Evolutionary conservation across 116 monocot genomes (phyloP), one percentile per base, ranked within the genome.

Genomic region (Iris pallida): DNA sequence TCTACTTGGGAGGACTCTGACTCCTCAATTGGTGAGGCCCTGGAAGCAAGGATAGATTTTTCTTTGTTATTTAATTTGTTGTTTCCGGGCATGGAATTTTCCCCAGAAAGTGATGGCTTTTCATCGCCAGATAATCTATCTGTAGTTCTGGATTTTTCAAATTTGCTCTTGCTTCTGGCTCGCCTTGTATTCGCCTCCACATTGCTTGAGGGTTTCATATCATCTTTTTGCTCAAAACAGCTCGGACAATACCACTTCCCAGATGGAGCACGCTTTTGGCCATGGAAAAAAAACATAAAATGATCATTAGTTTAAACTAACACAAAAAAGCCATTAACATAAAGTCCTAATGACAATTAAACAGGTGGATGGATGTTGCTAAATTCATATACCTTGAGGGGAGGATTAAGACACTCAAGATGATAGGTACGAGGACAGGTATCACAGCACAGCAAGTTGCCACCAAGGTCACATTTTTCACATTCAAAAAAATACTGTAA

Each of bases 371-470:
- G 20, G 64, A 18, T 7, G 13, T 18, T 58, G 46, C 5, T 15
- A 75, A 47, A 40, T 7, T 54, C 42, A 73, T 12, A 40, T 78
- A 98, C 98, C 90, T 98, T 88, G 13, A 93, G 90, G 0, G 98
- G 93, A 78, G 98, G 98, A 65, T 73, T 78, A 53, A 98, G 82
- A 66, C 98, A 98, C 40, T 84, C 81, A 61, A 93, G 78, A 78
- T 98, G 98, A 75, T 88, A 98, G 17, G 90, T 90, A 11, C 78
- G 75, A 65, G 98, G 93, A 78, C 98, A 98, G 59, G 66, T 88
- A 77, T 98, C 93, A 74, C 98, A 98, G 54, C 93, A 98, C 0
- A 98, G 83, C 80, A 98, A 80, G 81, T 88, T 88, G 59, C 98
- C 98, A 70, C 98, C 93, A 81, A 93, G 73, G 80, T 90, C 78